Evolutionary conservation across 1,139 yeast species (phyloP), one percentile per base, ranked within the genome.

Genomic region (Protomyces lactucae-debilis): DNA sequence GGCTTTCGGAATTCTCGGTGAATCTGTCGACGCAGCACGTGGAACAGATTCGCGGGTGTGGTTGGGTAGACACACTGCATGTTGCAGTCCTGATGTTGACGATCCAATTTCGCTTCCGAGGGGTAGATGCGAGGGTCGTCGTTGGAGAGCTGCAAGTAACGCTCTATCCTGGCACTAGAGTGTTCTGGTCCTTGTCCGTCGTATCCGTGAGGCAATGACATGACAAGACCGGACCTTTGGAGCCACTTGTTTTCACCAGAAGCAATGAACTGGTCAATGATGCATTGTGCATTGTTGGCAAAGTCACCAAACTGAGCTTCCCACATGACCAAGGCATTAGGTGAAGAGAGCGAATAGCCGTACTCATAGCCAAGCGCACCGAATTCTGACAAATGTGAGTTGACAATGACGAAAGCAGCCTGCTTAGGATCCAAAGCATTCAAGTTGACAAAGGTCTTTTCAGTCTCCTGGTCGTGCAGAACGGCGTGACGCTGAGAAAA

Each of bases 161-260:
- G 87, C 81, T 95, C 99, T 67, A 95, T 80, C 83, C 99, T 87
- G 74, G 96, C 98, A 68, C 97, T 89, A 45, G 99, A 93, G 79
- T 95, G 99, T 80, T 95, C 99, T 71, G 99, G 99, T 73, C 99
- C 99, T 82, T 93, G 99, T 71, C 99, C 99, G 77, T 95, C 99
- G 76, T 92, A 95, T 80, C 99, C 99, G 76, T 95, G 99, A 68
- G 99, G 99, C 77, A 95, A 83, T 4, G 98, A 89, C 72, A 95
- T 80, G 59, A 93, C 96, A 70, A 95, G 77, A 76, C 99, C 99
- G 21, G 97, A 88, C 80, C 99, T 88, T 83, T 95, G 99, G 76
- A 89, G 88, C 99, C 99, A 95, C 80, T 95, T 95, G 71, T 91
- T 85, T 81, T 95, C 99, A 76, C 96, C 99, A 75, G 93, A 91